A percentile compares a stretch with the other conserved stretches of the same genome.
phyloP scores from a whole-genome alignment of 129 eudicot genomes.

The Artemisia tridentata region DNA sequence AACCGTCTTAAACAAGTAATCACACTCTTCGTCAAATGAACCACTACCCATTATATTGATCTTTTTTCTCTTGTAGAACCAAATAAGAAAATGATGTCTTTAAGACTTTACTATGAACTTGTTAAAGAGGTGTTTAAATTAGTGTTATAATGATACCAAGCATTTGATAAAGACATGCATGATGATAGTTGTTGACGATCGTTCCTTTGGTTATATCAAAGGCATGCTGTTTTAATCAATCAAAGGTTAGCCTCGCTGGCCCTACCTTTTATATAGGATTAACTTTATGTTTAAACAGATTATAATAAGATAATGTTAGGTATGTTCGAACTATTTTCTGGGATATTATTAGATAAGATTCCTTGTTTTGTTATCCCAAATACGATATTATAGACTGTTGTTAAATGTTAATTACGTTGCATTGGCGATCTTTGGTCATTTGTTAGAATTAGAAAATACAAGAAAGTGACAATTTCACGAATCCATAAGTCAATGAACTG shows the following conservation, averaged over 20 bases:
- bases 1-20: slow-evolving; percentile 72
- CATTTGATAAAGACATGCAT: slow-evolving; percentile 39
- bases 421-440: too few relatives aligned
- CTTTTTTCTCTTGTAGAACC: neutral
- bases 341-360: neutral
- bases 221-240: slow-evolving; percentile 36
- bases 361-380: slow-evolving; percentile 4
- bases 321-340: neutral
- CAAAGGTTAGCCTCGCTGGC: slow-evolving; percentile 28
- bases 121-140: slow-evolving; percentile 21
- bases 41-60: slow-evolving; percentile 23
- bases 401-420: too few relatives aligned
- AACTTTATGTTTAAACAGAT: neutral
- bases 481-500: too few relatives aligned
- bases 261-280: neutral
- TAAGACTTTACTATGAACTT: neutral
- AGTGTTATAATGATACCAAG: slow-evolving; percentile 26
- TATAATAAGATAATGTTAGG: slow-evolving; percentile 2
- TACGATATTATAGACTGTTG: too few relatives aligned
- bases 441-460: too few relatives aligned
- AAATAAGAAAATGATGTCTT: neutral
- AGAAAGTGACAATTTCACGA: too few relatives aligned
- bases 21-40: slow-evolving; percentile 74
- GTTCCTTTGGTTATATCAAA: slow-evolving; percentile 34
- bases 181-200: slow-evolving; percentile 35